phyloP scores from a whole-genome alignment of 495 filamentous ascomycete genomes.

The Aspergillus mulundensis region DNA sequence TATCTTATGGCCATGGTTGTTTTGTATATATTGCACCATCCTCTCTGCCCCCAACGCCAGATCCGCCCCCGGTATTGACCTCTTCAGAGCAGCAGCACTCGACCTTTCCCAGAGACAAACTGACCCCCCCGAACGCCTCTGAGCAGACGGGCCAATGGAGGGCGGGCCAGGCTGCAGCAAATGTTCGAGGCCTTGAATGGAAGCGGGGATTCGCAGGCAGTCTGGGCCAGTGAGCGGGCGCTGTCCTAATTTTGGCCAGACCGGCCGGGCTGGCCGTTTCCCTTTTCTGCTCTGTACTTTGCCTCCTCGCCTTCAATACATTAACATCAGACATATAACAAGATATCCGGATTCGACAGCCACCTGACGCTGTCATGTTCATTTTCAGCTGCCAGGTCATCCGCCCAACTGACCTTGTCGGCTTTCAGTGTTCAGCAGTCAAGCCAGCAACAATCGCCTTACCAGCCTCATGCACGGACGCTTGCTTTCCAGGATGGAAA shows the following conservation, averaged over 20 bases:
- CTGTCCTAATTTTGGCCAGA: conserved; percentile 18
- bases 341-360: not conserved
- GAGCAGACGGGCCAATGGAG: conserved; percentile 12
- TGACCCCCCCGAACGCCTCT: conserved; percentile 19
- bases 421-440: too few species aligned
- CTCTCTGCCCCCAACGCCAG: not conserved
- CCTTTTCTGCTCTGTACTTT: conserved; percentile 7
- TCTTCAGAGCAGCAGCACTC: not conserved
- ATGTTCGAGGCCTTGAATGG: conserved; percentile 25
- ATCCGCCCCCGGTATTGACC: too few species aligned
- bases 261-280: conserved; percentile 7
- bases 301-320: not conserved
- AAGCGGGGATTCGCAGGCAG: conserved; percentile 18
- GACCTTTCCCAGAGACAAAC: not conserved
- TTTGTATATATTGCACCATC: conserved; percentile 5
- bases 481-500: not conserved
- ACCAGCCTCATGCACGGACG: conserved; percentile 12
- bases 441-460: not conserved
- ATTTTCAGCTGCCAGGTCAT: conserved; percentile 1
- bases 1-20: not conserved
- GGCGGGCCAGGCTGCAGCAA: not conserved
- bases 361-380: conserved; percentile 17
- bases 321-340: not conserved
- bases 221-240: not conserved
- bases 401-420: not conserved